Conservation (phyloP, 495 filamentous ascomycete genomes). For the Aspergillus baeticus region DNA sequence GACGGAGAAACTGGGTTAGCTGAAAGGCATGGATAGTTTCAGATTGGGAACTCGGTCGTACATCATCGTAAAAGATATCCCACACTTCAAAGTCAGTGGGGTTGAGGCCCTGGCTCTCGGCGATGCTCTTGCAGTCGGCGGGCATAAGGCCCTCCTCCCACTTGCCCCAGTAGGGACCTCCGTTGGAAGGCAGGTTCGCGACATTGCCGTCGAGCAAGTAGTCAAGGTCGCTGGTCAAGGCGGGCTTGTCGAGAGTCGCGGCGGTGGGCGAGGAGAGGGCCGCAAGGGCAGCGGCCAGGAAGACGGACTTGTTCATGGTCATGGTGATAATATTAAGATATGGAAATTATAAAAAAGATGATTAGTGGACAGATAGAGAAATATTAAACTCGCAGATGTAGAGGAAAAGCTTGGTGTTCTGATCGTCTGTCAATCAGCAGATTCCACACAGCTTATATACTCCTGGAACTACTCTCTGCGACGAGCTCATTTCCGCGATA, state of each 20-base stretch:
- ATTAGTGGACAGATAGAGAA: neutral
- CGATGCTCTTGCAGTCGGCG: constrained; percentile 12
- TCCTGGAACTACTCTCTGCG: neutral
- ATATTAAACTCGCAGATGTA: neutral
- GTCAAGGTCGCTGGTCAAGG: constrained; percentile 7
- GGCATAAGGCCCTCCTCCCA: constrained; percentile 8
- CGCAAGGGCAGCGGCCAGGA: neutral
- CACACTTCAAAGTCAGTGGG: constrained; percentile 12
- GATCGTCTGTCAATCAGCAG: neutral
- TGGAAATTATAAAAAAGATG: no score
- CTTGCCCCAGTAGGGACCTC: neutral
- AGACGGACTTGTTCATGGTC: neutral
- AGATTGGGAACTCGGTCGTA: neutral
- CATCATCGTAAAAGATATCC: constrained; percentile 7
- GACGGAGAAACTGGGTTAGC: neutral
- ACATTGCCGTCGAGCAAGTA: constrained; percentile 3
- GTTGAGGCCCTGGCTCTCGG: constrained; percentile 1
- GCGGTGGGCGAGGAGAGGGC: neutral
- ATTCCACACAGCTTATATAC: neutral
- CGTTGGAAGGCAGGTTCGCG: neutral
- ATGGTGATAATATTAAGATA: neutral
- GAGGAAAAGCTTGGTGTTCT: neutral
- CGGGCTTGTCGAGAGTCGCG: neutral
- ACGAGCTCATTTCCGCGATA: neutral
- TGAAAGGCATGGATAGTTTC: neutral